Evolutionary conservation across 208 protist species (phyloP), one percentile per base, ranked within the genome.

Genomic region (Acanthamoeba lugdunensis): DNA sequence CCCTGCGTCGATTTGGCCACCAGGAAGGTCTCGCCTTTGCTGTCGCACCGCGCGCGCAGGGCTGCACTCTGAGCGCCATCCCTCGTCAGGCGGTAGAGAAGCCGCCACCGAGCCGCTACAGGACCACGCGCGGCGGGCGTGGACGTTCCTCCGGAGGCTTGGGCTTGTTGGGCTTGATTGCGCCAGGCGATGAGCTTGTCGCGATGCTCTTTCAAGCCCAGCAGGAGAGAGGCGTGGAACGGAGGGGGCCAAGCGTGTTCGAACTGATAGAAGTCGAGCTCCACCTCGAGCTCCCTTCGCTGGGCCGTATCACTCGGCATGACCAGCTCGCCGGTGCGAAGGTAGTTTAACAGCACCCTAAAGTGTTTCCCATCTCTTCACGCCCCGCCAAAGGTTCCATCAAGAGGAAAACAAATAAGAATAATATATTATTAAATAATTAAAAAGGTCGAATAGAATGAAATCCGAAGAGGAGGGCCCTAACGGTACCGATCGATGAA

Each of bases 191-290:
- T 7, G 18, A 88, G 50, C 81, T 63, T 54, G 14, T 88, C 11
- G 1, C 61, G 48, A 11, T 88, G 81, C 14, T 88, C 18, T 61
- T 54, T 2, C 14, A 85, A 23, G 8, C 37, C 77, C 9, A 23
- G 45, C 75, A 85, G 9, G 77, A 18, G 11, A 75, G 28, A 23
- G n/a, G 13, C 67, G n/a, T 75, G 67, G 33, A 37, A 9, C 33
- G 67, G 33, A 18, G 67, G 11, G 28, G 11, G 67, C 14, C 14
- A 23, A 63, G 56, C 4, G 71, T 33, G 23, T 18, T 79, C 37
- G 41, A 79, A 79, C 41, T 88, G 81, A 23, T 88, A 88, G 52
- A 88, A 88, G 37, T 88, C 81, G 28, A 88, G 45, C 21, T 88
- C 81, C 11, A 63, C 6, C 41, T 88, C 28, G 81, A 88, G n/a